Percentiles rank a stretch among this genome's conserved stretches.
Evolutionary conservation across 1,139 yeast genomes (phyloP).

Genomic region (Petasospora fabianii): DNA sequence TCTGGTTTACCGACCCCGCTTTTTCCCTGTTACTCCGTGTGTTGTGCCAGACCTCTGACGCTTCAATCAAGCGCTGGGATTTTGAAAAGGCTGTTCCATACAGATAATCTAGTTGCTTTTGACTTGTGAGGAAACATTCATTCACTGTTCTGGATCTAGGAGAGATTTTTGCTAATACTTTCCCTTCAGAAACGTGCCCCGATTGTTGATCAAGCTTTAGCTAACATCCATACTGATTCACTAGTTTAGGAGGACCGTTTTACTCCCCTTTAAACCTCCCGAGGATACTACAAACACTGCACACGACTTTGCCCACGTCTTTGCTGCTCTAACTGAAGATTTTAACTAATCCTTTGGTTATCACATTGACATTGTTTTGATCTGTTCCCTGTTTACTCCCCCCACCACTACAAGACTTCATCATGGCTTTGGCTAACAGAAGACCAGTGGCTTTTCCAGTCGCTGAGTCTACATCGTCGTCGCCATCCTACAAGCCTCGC

Average conservation of each 20-base stretch:
- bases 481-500: constrained; percentile 46
- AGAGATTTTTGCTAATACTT: constrained; percentile 10
- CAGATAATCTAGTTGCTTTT: constrained; percentile 1
- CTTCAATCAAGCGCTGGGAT: neutral
- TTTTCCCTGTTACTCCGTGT: constrained; percentile 4
- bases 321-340: constrained; percentile 14
- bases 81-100: no score
- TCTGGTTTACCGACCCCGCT: constrained; percentile 9
- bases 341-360: constrained; percentile 22
- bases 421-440: constrained; percentile 57
- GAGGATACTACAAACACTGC: neutral
- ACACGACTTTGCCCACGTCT: neutral
- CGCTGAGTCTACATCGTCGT: constrained; percentile 32
- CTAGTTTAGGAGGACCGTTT: neutral
- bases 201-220: constrained; percentile 11
- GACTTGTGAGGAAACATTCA: constrained; percentile 14
- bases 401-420: constrained; percentile 1
- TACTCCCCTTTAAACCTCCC: neutral
- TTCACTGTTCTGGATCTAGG: neutral
- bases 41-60: constrained; percentile 4
- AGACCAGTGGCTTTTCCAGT: constrained; percentile 42
- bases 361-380: neutral
- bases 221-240: no score
- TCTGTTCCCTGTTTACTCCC: constrained; percentile 3
- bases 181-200: constrained; percentile 2